A percentile compares a stretch with the other conserved stretches of the same genome.
These are phyloP conservation scores for Achlya hypogyna DNA, from an alignment of 352 stramenopile genomes.

Conservation along the genomic window DNA sequence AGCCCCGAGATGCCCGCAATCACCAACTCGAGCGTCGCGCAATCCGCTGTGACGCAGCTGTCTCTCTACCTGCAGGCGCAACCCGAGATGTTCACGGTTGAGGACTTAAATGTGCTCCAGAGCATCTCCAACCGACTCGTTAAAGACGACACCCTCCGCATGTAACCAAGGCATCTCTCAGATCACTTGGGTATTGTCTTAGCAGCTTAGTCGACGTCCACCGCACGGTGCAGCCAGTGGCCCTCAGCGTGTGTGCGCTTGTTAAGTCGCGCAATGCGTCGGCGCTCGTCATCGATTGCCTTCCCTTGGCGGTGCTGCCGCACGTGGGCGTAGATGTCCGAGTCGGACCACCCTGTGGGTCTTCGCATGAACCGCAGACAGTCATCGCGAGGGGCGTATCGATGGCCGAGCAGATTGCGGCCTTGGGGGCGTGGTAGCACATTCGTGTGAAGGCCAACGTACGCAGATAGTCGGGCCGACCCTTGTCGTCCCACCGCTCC, in stretches of 20 bases:
- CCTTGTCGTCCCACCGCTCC: background rate
- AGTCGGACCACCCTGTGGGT: background rate
- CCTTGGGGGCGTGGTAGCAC: background rate
- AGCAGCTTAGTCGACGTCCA: background rate
- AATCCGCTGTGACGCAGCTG: background rate
- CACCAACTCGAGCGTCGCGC: background rate
- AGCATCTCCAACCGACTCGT: slow-evolving; percentile 3
- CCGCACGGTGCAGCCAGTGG: background rate
- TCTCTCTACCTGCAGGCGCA: background rate
- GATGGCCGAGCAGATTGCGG: background rate
- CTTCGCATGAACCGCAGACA: background rate
- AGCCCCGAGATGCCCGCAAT: background rate
- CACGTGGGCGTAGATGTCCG: background rate
- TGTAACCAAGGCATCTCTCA: background rate
- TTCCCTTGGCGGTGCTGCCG: background rate
- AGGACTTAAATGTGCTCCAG: background rate
- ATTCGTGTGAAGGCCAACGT: background rate
- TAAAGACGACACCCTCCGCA: background rate
- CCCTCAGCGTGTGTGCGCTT: background rate
- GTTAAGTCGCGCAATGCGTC: background rate
- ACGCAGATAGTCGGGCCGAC: background rate
- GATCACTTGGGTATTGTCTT: background rate
- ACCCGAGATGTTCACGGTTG: background rate
- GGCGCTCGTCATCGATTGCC: background rate
- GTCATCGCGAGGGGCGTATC: background rate